These are phyloP conservation scores for Verticillium albo-atrum DNA, from an alignment of 2,329 filamentous ascomycete species.

Conservation along the genomic window DNA sequence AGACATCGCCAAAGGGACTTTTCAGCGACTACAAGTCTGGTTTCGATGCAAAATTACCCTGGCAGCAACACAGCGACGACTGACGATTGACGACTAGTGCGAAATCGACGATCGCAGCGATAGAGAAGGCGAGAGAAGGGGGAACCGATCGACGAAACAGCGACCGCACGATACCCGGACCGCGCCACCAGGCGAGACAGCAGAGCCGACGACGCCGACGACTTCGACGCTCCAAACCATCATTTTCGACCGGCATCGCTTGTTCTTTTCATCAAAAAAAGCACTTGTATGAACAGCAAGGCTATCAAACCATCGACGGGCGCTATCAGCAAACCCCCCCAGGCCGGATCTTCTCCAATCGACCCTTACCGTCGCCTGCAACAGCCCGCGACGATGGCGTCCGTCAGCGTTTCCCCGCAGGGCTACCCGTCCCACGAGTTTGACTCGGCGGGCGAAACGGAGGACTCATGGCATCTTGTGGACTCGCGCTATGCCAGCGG, in stretches of 20 bases:
- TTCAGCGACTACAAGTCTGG: too few relatives aligned
- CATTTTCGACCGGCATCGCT: not conserved
- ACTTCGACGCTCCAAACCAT: too few relatives aligned
- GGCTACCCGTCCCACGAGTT: constrained; percentile 32
- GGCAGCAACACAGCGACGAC: too few relatives aligned
- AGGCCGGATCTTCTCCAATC: not conserved
- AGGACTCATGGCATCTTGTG: constrained; percentile 42
- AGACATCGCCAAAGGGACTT: too few relatives aligned
- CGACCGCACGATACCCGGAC: too few relatives aligned
- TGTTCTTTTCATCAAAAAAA: not conserved
- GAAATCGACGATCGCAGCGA: too few relatives aligned
- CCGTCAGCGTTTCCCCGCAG: constrained; percentile 22
- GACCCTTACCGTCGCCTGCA: not conserved
- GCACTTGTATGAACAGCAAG: not conserved
- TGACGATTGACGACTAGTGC: too few relatives aligned
- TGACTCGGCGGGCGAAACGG: constrained; percentile 32
- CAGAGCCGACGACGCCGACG: too few relatives aligned
- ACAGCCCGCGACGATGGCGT: constrained; percentile 24
- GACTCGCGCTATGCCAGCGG: constrained; percentile 24
- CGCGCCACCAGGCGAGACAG: too few relatives aligned
- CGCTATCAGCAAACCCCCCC: not conserved
- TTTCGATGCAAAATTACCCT: too few relatives aligned
- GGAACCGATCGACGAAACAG: too few relatives aligned
- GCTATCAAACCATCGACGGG: not conserved
- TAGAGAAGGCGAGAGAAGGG: too few relatives aligned